Base-by-base conservation (phyloP, 2,329 filamentous ascomycete species). In the Xylariaceae sp. region DNA sequence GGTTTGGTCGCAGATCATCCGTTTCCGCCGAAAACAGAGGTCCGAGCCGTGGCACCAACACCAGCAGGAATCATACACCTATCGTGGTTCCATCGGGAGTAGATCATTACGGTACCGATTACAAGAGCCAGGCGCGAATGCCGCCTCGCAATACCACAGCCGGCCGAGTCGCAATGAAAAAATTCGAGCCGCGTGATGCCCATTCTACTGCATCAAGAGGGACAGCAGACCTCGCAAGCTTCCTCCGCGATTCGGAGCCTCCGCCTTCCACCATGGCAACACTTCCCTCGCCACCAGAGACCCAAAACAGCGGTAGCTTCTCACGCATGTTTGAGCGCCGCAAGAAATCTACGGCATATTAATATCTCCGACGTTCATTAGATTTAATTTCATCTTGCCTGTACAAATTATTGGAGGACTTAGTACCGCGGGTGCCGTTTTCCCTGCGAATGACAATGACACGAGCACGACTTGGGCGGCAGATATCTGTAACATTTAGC, bases 151-250 rank as follows among this genome's bases (percentile, higher is more conserved):
- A 50, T 2, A 42, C 49, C 33, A 55, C 66, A 2, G 61, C 59
- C 16, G 59, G 63, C 17, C 69, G 74, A 19, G 68, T 73, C 9
- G 67, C 71, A 1, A 76, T 74, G 72, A 82, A 76, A 64, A 75
- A 64, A 52, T 82, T 74, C 53, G 75, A 79, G 57, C 72, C 78
- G 3, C 70, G 76, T 34, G 77, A 80, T 4, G 64, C 76, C 3
- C 63, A 67, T 28, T 57, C 61, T n/a, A 50, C 61, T 3, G 62
- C 60, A 6, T 64, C 63, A n/a, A 63, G 66, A 7, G 13, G 30
- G 34, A 89, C 83, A 2, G 74, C 76, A 15, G 85, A 89, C 38
- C 64, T 91, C 34, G 85, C 87, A 1, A 79, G 81, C 38, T 91
- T 91, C 60, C 65, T 93, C 24, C 78, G 75, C 39, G 79, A 80